Percentiles rank a stretch among this genome's conserved stretches.
These are phyloP conservation scores for Colletotrichum godetiae DNA, from an alignment of 2,329 filamentous ascomycete species.

Conservation along the genomic window DNA sequence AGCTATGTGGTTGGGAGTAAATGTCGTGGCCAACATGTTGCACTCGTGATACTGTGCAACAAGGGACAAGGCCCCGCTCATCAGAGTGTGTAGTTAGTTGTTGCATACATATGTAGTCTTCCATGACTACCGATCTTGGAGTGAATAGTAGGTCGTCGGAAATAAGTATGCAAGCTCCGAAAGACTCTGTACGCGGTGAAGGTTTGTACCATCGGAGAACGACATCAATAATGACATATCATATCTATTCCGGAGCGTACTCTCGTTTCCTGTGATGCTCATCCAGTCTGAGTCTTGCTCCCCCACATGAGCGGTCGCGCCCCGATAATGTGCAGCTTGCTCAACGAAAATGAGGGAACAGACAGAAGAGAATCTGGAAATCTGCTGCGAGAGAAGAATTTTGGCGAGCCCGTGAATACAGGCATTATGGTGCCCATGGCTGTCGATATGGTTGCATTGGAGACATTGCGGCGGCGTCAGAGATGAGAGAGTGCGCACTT, in stretches of 20 bases:
- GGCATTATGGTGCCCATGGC: not conserved
- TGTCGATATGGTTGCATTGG: not conserved
- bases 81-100: conserved; percentile 1
- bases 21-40: conserved; percentile 7
- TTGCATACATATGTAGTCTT: conserved; percentile 19
- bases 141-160: not conserved
- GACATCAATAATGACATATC: conserved; percentile 13
- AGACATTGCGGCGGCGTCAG: not conserved
- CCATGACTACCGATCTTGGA: not conserved
- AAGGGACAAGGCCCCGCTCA: conserved; percentile 21
- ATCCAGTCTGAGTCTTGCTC: not conserved
- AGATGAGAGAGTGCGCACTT: not conserved
- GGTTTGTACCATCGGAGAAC: conserved; percentile 2
- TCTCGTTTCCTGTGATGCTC: not conserved
- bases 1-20: not conserved
- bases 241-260: not conserved
- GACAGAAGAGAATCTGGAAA: not conserved
- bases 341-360: not conserved
- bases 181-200: not conserved
- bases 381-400: not conserved
- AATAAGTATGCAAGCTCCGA: not conserved
- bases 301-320: not conserved
- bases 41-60: conserved; percentile 23
- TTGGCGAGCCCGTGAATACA: not conserved
- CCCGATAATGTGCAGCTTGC: not conserved